phyloP scores from a whole-genome alignment of 805 yeast species.

The Nakazawaea sp. region DNA sequence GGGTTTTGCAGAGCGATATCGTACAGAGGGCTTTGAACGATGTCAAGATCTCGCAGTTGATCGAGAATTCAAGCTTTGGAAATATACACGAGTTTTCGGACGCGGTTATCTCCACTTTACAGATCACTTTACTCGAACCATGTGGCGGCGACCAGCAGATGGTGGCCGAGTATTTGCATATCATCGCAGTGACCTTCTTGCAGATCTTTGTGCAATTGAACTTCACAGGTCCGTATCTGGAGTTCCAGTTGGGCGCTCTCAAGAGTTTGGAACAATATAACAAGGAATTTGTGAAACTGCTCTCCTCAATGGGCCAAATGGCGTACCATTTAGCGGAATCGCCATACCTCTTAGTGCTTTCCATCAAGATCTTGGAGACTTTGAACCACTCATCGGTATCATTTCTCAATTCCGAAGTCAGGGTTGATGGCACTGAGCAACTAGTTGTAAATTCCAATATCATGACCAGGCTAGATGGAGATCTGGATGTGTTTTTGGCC shows the following conservation, averaged over 20 bases:
- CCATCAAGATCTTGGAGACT: slow-evolving; percentile 37
- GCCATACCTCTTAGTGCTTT: slow-evolving; percentile 36
- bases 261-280: slow-evolving; percentile 4
- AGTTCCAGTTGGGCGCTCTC: slow-evolving; percentile 19
- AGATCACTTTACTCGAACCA: not conserved
- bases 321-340: slow-evolving; percentile 57
- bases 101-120: not conserved
- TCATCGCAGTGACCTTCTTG: slow-evolving; percentile 49
- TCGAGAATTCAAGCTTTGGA: not conserved
- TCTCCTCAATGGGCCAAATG: slow-evolving; percentile 59
- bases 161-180: slow-evolving; percentile 13
- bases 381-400: slow-evolving; percentile 25
- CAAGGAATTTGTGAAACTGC: slow-evolving; percentile 25
- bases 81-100: not conserved
- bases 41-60: not conserved
- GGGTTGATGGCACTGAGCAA: slow-evolving; percentile 16
- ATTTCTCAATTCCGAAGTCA: slow-evolving; percentile 15
- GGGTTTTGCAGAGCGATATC: not conserved
- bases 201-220: slow-evolving; percentile 71
- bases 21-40: not conserved
- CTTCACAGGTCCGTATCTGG: slow-evolving; percentile 74
- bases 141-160: not conserved
- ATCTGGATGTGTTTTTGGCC: slow-evolving; percentile 31
- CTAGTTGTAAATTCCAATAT: slow-evolving; percentile 16
- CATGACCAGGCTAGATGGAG: slow-evolving; percentile 9